Evolutionary conservation across 176 grass and related monocot species (phyloP), one percentile per base, ranked within the genome.

Genomic region (Saccharum spontaneum): DNA sequence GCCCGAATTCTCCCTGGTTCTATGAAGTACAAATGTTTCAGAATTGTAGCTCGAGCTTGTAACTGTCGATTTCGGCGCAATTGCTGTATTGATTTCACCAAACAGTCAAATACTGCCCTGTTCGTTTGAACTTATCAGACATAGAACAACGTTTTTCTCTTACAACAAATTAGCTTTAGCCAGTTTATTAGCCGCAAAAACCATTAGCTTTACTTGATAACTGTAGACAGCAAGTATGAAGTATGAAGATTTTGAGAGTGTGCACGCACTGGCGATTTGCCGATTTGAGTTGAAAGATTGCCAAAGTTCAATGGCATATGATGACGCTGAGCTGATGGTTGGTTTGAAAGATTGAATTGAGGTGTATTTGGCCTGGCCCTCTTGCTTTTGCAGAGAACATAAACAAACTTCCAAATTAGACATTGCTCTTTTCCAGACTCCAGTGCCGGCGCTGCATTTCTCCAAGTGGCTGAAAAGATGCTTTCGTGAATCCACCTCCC

Each of bases 1-100:
- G 70, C 36, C 20, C 59, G n/a, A 69, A 18, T 50, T 40, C 38
- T 74, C 52, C 26, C 14, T 41, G 16, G 22, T 40, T 52, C n/a
- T 57, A 23, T 67, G 26, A 68, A 84, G 60, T 46, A 75, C 28
- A 73, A 49, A 80, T n/a, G 11, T 6, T 68, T 52, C 30, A 30
- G 12, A 23, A 67, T 33, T 82, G 72, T 77, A 43, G 52, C 48
- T 13, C 22, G 52, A 71, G 23, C 62, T 82, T 77, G 64, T 65
- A 44, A 67, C 18, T 82, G 72, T 71, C 52, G 26, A 63, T 63
- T 77, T 52, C 14, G 6, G 13, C 18, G 3, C 59, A 43, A 36
- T 64, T 72, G 31, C 14, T 44, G 31, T 31, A 15, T 36, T 7
- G 34, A 16, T 45, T 65, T 71, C 15, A 22, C 2, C 8, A 57